Base-by-base conservation (phyloP, 345 rosid genomes). In the Corchorus capsularis region DNA sequence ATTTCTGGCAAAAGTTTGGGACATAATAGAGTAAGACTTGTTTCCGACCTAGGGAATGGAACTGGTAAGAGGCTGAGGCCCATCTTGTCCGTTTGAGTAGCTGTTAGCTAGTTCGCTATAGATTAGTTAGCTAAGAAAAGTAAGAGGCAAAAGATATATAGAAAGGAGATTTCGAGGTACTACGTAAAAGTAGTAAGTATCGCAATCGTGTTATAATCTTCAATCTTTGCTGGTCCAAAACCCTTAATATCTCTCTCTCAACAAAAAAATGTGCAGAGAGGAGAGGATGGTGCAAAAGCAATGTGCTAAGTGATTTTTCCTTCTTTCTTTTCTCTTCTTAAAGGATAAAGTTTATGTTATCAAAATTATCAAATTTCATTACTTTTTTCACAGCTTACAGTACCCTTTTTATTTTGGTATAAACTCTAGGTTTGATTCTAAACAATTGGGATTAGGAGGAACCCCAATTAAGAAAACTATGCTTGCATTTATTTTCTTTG, bases 171-270 rank as follows among this genome's bases (percentile, higher is more conserved):
- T 27, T 59, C 37, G 5, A 27, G 39, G 15, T 59, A 8, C 63
- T 4, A 27, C 1, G 39, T 4, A 27, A 59, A 59, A 22, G 63
- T 45, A 45, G 47, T 45, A 45, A 45, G 47, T 22, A 8, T 57
- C 6, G 3, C 37, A 59, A 10, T 57, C 8, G 47, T 5, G 47
- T 45, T 8, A 45, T 45, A 55, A 27, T 1, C 32, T 56, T 59
- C 8, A 59, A 27, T 59, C 63, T 59, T 22, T 59, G 63, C 16
- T 59, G 63, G 63, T 27, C 63, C 63, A 27, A 59, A 59, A 59
- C 11, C 34, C 63, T 22, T 6, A 59, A 27, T 57, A 32, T 20
- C 45, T 41, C 62, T 22, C 1, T 39, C 43, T 2, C 43, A 39
- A 2, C 12, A 56, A 19, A 10, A 59, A 59, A 12, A 2, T 0